Conservation (phyloP, 768 basidiomycete species). For the Filobasidium floriforme region DNA sequence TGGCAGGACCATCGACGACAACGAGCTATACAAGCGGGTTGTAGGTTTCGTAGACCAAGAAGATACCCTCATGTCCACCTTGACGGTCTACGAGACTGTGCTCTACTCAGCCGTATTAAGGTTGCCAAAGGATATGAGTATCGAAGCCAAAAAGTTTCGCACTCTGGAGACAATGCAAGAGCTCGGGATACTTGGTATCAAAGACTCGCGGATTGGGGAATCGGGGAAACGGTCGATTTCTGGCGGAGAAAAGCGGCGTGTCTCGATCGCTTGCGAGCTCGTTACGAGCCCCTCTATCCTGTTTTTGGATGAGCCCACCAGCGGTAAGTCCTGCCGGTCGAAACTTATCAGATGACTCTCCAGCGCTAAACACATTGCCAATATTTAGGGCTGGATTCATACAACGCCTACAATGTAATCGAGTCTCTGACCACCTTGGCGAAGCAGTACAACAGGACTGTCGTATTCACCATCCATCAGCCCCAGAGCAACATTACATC, state of each 20-base stretch:
- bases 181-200: conserved; percentile 82
- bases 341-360: not conserved
- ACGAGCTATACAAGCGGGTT: conserved; percentile 71
- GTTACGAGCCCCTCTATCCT: conserved; percentile 94
- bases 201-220: conserved; percentile 81
- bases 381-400: conserved; percentile 73
- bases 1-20: conserved; percentile 61
- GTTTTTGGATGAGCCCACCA: conserved; percentile 95
- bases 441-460: conserved; percentile 80
- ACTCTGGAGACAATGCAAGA: conserved; percentile 95
- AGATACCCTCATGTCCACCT: conserved; percentile 90
- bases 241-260: conserved; percentile 93
- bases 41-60: conserved; percentile 97
- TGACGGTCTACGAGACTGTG: conserved; percentile 97
- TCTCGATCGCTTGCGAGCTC: conserved; percentile 94
- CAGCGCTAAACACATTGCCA: conserved; percentile 5
- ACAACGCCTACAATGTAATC: conserved; percentile 90
- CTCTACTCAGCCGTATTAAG: conserved; percentile 84
- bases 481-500: conserved; percentile 96
- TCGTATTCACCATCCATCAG: conserved; percentile 96
- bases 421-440: conserved; percentile 80
- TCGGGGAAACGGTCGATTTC: conserved; percentile 82
- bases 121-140: conserved; percentile 87
- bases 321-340: conserved; percentile 53
- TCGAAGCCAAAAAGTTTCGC: conserved; percentile 87